Conservation (phyloP, 352 stramenopile genomes). For the Phytophthora nicotianae region DNA sequence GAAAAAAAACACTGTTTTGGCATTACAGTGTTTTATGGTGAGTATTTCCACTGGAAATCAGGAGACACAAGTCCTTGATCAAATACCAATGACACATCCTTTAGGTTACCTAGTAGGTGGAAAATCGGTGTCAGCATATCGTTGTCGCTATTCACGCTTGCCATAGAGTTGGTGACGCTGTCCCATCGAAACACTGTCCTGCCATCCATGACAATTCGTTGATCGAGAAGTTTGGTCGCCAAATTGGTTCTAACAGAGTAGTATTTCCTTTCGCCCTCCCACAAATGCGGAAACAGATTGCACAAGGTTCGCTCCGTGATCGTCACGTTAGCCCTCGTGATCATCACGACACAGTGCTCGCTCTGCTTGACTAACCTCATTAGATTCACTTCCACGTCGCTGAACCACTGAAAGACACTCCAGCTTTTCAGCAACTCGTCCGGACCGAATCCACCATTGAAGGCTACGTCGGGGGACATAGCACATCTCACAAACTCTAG, state of each 20-base stretch:
- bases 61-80: not conserved
- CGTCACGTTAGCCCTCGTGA: not conserved
- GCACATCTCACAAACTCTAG: not conserved
- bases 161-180: not conserved
- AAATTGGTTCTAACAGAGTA: not conserved
- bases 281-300: not conserved
- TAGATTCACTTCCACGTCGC: not conserved
- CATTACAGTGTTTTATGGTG: no score
- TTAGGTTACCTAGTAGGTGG: not conserved
- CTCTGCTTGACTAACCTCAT: not conserved
- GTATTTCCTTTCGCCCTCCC: not conserved
- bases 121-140: not conserved
- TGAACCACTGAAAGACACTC: not conserved
- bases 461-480: not conserved
- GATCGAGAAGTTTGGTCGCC: not conserved
- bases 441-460: not conserved
- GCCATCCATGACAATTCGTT: not conserved
- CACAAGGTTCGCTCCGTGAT: not conserved
- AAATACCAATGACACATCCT: not conserved
- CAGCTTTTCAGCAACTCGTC: not conserved
- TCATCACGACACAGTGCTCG: not conserved
- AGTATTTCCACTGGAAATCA: no score
- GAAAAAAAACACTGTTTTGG: no score
- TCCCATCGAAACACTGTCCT: not conserved
- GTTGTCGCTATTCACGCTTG: not conserved